Percentiles rank a stretch among this genome's conserved stretches.
phyloP scores from a whole-genome alignment of 2,329 filamentous ascomycete genomes.

The Neopestalotiopsis rosae region DNA sequence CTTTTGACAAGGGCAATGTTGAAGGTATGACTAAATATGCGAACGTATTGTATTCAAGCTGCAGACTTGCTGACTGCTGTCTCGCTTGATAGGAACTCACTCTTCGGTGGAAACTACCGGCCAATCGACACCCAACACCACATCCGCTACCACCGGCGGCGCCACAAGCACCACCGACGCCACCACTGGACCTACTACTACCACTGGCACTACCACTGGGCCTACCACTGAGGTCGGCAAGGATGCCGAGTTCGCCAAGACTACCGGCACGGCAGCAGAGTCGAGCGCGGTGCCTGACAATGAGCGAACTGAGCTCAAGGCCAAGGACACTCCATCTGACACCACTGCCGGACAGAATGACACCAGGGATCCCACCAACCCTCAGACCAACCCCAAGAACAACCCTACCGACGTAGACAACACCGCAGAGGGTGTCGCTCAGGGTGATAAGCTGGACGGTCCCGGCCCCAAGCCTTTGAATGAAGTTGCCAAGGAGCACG shows the following conservation, averaged over 20 bases:
- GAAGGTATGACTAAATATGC: conserved; percentile 21
- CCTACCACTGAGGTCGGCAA: conserved; percentile 17
- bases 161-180: not conserved
- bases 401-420: conserved; percentile 45
- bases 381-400: conserved; percentile 38
- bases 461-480: conserved; percentile 50
- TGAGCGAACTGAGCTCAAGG: conserved; percentile 33
- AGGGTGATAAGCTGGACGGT: conserved; percentile 42
- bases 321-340: conserved; percentile 28
- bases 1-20: conserved; percentile 81
- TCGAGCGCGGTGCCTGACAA: conserved; percentile 31
- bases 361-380: conserved; percentile 43
- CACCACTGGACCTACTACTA: not conserved
- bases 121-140: conserved; percentile 17
- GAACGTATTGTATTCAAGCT: conserved; percentile 2
- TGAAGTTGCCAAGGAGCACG: conserved; percentile 34
- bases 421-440: conserved; percentile 36
- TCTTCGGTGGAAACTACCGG: not conserved
- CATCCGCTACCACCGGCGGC: not conserved
- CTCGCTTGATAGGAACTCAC: not conserved
- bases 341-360: conserved; percentile 43
- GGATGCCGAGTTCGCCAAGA: conserved; percentile 29
- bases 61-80: not conserved
- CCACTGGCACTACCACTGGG: conserved; percentile 16
- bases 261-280: conserved; percentile 31